Conservation (phyloP, 352 stramenopile species). For the Peronospora farinosa region DNA sequence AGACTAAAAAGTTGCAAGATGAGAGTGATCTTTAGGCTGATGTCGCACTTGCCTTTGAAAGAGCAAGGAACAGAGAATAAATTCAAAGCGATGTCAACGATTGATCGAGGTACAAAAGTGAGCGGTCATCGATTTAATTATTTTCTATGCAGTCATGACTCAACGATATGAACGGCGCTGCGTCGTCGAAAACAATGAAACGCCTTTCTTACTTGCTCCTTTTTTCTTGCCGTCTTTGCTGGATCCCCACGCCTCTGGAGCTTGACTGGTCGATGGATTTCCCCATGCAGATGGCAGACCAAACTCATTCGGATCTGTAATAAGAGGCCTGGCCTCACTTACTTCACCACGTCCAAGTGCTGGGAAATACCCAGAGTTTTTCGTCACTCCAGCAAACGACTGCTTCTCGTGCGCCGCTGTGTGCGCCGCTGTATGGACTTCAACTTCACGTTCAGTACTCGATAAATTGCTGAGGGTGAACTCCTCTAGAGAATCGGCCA, state of each 20-base stretch:
- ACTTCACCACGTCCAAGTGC: slow-evolving; percentile 26
- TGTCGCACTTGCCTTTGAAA: too few species aligned
- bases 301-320: slow-evolving; percentile 7
- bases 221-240: slow-evolving; percentile 53
- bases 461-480: slow-evolving; percentile 28
- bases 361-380: slow-evolving; percentile 72
- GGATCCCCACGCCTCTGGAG: slow-evolving; percentile 26
- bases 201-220: slow-evolving; percentile 57
- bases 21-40: too few species aligned
- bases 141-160: neutral
- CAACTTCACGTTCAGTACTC: slow-evolving; percentile 14
- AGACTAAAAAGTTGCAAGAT: too few species aligned
- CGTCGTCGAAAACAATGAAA: slow-evolving; percentile 60
- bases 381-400: slow-evolving; percentile 66
- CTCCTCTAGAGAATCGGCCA: slow-evolving; percentile 35
- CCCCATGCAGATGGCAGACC: slow-evolving; percentile 47
- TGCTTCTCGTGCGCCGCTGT: slow-evolving; percentile 27
- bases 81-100: too few species aligned
- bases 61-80: neutral
- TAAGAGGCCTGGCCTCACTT: slow-evolving; percentile 5
- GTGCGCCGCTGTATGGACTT: slow-evolving; percentile 13
- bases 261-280: slow-evolving; percentile 26
- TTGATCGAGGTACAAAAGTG: too few species aligned
- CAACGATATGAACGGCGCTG: slow-evolving; percentile 74
- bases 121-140: slow-evolving; percentile 7